Evolutionary conservation across 148 eudicot species (phyloP).

Genomic region (Heliamphora exappendiculata): DNA sequence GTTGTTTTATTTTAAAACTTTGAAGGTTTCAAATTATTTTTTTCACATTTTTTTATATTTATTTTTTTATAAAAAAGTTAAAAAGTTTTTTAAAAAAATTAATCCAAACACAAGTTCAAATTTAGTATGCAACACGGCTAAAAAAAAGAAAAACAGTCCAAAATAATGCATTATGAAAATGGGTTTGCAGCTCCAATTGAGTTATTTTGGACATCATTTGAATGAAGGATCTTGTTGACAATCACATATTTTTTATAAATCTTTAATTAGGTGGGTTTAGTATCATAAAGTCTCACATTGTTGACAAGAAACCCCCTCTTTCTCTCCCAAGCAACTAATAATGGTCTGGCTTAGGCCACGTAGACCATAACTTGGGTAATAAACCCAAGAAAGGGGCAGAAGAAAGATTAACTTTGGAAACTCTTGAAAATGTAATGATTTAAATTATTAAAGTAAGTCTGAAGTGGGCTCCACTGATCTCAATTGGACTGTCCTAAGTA

Average conservation of each 20-base stretch:
- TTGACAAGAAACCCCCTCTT: not conserved
- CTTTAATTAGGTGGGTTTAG: not conserved
- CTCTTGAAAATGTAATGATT: too few species aligned
- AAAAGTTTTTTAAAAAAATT: too few species aligned
- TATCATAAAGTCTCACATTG: not conserved
- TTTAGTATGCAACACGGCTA: not conserved
- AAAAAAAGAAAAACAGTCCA: not conserved
- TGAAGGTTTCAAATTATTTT: too few species aligned
- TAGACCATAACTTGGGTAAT: not conserved
- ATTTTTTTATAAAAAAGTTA: too few species aligned
- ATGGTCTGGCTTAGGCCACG: not conserved
- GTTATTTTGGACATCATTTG: not conserved
- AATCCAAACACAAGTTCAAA: not conserved
- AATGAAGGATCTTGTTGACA: not conserved
- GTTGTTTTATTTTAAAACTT: too few species aligned
- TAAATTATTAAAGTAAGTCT: too few species aligned
- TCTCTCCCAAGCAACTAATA: not conserved
- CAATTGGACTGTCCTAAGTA: too few species aligned
- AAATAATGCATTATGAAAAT: not conserved
- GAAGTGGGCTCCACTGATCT: too few species aligned
- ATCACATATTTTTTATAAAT: not conserved
- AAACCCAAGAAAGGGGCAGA: not conserved
- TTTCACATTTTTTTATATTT: too few species aligned
- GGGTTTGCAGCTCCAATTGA: not conserved
- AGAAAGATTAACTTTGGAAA: too few species aligned